These are phyloP conservation scores for Populus trichocarpa DNA, from an alignment of 441 rosid genomes.

Conservation along the genomic window DNA sequence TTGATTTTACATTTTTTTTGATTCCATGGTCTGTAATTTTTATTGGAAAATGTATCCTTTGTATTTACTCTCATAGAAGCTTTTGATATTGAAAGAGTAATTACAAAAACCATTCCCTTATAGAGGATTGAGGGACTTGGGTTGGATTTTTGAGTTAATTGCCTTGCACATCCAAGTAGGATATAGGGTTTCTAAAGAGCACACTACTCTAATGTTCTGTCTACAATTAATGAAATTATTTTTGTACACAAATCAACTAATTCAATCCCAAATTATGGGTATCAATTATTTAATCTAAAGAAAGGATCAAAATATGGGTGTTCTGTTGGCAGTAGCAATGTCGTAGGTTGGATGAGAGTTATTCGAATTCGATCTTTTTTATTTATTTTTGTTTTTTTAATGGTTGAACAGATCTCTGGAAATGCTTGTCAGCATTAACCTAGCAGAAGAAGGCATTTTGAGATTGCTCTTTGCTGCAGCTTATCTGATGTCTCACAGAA, in stretches of 20 bases:
- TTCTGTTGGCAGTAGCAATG: background rate
- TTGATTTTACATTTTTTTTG: background rate
- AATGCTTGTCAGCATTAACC: conserved; percentile 69
- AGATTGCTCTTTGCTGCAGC: conserved; percentile 77
- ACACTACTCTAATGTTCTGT: background rate
- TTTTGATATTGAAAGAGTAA: background rate
- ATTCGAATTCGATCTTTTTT: background rate
- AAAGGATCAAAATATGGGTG: background rate
- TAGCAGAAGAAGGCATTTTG: conserved; percentile 95
- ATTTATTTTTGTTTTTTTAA: conserved; percentile 6
- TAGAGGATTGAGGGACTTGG: background rate
- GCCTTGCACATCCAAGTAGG: background rate
- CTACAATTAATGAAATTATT: background rate
- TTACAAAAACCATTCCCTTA: background rate
- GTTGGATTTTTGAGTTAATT: background rate
- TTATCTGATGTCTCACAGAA: conserved; percentile 64
- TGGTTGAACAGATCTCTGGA: conserved; percentile 72
- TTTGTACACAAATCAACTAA: background rate
- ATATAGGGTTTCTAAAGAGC: background rate
- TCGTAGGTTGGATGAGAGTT: background rate
- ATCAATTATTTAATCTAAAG: background rate
- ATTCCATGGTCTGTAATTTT: background rate
- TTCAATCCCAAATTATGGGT: background rate
- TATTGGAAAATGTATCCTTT: background rate
- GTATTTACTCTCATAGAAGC: background rate